Conservation (phyloP, 805 yeast species). For the Pichia eremophila region DNA sequence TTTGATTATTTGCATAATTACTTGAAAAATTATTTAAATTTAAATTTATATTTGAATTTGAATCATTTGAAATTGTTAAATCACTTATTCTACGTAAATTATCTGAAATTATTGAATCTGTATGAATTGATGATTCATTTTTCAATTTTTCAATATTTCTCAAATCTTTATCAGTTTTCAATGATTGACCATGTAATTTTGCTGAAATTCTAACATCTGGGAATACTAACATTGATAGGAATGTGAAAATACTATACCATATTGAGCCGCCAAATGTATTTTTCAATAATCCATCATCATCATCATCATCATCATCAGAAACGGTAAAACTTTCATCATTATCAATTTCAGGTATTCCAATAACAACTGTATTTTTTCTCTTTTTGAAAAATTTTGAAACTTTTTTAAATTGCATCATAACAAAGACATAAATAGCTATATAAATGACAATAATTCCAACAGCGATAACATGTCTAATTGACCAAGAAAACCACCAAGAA, state of each 20-base stretch:
- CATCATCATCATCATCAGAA: not conserved
- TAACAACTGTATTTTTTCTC: too few species aligned
- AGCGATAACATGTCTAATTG: constrained; percentile 63
- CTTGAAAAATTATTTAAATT: too few species aligned
- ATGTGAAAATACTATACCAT: constrained; percentile 24
- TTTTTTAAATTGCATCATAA: constrained; percentile 48
- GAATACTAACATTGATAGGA: constrained; percentile 21
- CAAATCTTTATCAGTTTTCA: constrained; percentile 20
- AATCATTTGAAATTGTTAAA: not conserved
- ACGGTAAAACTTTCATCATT: constrained; percentile 1
- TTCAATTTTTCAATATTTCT: constrained; percentile 18
- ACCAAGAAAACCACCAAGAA: constrained; percentile 76
- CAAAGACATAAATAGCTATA: constrained; percentile 62
- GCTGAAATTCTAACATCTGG: constrained; percentile 25
- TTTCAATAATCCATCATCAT: not conserved
- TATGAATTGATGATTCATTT: constrained; percentile 4
- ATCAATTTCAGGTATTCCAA: not conserved
- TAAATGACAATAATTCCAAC: constrained; percentile 56
- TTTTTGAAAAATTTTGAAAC: constrained; percentile 21
- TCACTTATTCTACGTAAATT: not conserved
- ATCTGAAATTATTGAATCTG: not conserved
- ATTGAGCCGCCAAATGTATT: constrained; percentile 20
- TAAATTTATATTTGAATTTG: too few species aligned
- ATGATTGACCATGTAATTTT: constrained; percentile 21
- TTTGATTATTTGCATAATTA: constrained; percentile 3